Conservation (phyloP, 2,329 filamentous ascomycete species). For the Colletotrichum destructivum region DNA sequence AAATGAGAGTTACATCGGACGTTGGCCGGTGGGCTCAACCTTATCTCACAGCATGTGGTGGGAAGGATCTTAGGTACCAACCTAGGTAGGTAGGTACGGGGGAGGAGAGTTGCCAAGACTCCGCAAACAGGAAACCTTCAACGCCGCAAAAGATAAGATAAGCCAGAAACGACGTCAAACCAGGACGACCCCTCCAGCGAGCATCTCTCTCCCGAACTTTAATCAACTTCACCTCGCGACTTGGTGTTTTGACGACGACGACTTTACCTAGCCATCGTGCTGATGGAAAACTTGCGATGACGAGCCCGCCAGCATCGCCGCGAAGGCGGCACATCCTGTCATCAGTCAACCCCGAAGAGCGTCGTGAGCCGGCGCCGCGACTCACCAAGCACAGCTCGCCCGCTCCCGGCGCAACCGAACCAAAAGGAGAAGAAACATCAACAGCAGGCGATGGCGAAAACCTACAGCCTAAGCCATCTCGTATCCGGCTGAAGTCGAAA, state of each 20-base stretch:
- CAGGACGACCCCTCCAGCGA: constrained; percentile 29
- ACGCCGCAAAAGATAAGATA: constrained; percentile 39
- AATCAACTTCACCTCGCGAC: background rate
- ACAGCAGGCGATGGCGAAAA: constrained; percentile 13
- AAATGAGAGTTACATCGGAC: background rate
- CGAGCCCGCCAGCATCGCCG: constrained; percentile 52
- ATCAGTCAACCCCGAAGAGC: constrained; percentile 60
- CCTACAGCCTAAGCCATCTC: constrained; percentile 48
- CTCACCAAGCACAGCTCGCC: constrained; percentile 36
- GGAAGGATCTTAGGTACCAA: constrained; percentile 8
- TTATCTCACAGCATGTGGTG: constrained; percentile 32
- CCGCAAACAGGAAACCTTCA: constrained; percentile 31
- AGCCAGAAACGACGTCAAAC: constrained; percentile 40
- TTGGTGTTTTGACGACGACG: background rate
- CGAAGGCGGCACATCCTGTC: constrained; percentile 65
- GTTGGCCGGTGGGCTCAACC: constrained; percentile 24
- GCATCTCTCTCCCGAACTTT: constrained; percentile 9
- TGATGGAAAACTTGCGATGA: constrained; percentile 52
- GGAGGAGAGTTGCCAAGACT: constrained; percentile 25
- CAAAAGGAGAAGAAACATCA: constrained; percentile 9
- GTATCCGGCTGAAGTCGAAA: constrained; percentile 61
- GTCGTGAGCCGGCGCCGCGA: constrained; percentile 13
- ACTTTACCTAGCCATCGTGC: background rate
- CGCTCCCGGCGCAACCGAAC: constrained; percentile 2
- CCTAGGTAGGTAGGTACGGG: constrained; percentile 1